phyloP scores from a whole-genome alignment of 202 grass and related monocot species.

The Musa balbisiana region DNA sequence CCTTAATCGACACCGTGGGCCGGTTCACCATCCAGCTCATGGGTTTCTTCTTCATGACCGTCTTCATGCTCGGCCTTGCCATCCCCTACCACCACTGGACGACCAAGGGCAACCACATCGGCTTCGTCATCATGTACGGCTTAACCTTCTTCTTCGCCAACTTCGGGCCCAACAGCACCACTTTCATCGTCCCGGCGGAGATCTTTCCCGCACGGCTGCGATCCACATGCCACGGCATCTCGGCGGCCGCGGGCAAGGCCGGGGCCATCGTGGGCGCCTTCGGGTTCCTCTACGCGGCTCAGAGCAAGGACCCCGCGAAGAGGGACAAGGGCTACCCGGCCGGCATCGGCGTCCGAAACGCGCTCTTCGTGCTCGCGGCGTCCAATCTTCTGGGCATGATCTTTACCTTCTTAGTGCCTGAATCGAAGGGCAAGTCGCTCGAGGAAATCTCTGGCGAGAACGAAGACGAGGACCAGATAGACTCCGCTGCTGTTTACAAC shows the following conservation, averaged over 20 bases:
- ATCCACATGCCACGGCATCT: conserved; percentile 58
- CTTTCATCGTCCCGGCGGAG: conserved; percentile 54
- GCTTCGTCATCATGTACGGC: conserved; percentile 51
- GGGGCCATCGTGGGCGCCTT: conserved; percentile 49
- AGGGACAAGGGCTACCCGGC: too few relatives aligned
- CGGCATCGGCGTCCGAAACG: too few relatives aligned
- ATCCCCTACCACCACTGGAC: conserved; percentile 51
- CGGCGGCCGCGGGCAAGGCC: conserved; percentile 39
- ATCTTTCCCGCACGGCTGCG: conserved; percentile 45
- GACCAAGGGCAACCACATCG: conserved; percentile 32
- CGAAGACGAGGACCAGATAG: too few relatives aligned
- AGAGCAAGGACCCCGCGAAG: background rate
- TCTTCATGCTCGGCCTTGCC: conserved; percentile 52
- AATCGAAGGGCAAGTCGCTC: too few relatives aligned
- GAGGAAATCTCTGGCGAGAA: too few relatives aligned
- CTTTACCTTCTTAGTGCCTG: too few relatives aligned
- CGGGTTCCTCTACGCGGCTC: conserved; percentile 44
- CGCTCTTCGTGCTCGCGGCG: too few relatives aligned
- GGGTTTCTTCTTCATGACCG: conserved; percentile 67
- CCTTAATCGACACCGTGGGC: conserved; percentile 54
- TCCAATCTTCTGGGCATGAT: too few relatives aligned
- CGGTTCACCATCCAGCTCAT: conserved; percentile 73
- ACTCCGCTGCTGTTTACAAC: too few relatives aligned
- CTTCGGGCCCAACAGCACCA: conserved; percentile 57
- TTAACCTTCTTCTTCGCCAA: conserved; percentile 82